Base-by-base conservation (phyloP, 2,329 filamentous ascomycete genomes). In the Neophaeococcomyces mojaviensis region DNA sequence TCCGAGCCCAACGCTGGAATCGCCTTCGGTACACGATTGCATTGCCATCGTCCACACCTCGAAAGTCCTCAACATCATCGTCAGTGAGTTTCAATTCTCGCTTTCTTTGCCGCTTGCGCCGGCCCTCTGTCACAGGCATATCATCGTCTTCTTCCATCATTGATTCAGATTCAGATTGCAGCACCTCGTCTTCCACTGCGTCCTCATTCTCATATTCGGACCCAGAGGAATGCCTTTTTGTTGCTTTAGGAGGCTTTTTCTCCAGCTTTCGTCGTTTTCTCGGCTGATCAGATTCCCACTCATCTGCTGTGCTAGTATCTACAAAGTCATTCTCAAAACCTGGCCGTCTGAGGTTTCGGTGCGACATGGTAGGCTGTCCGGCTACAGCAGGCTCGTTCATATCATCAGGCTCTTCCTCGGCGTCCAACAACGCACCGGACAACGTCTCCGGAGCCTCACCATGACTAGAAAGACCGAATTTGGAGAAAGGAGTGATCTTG, bases 401-500 rank as follows among this genome's bases (percentile, higher is more conserved):
- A 31, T 76, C 72, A 12, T 72, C 68, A 2, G 72, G 68, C 67
- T 74, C 85, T 47, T 88, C 83, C 60, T 95, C 88, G 0, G 86
- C 88, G 61, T 94, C 86, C 12, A 89, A 69, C 48, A 95, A 76
- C 2, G 82, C 84, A 58, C 89, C 82, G 9, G 84, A 83, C 13
- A 95, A 70, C 49, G 82, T 82, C 2, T 83, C 83, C 36, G 82
- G 74, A 2, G 81, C 73, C 2, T 76, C 79, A 22, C 78, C 71
- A 3, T 73, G 59, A 19, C 59, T 73, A 1, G 81, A 73, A 12
- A 78, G 74, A 20, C 80, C 80, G 56, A 94, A 77, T 52, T 83
- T 86, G 6, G 88, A 86, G 59, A 98, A 98, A 0, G 92, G 92
- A 0, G 92, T 98, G 55, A 98, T 97, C 67, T 97, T 97, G 50